These are phyloP conservation scores for Aspergillus awamori DNA, from an alignment of 2,329 filamentous ascomycete species.

Conservation along the genomic window DNA sequence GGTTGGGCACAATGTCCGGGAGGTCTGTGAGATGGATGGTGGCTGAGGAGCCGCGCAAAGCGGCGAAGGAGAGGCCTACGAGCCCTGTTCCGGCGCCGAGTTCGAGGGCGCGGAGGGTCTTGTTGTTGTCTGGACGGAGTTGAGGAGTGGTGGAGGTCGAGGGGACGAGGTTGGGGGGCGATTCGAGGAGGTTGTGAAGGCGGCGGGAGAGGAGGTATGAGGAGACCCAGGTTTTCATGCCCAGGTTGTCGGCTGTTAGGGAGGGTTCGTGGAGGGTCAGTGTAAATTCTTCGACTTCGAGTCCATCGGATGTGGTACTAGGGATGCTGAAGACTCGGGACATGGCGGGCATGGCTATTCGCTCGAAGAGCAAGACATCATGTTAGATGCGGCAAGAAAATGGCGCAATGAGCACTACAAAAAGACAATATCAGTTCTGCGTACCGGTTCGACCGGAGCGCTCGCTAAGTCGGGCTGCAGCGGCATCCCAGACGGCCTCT, in stretches of 20 bases:
- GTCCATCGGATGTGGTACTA: slow-evolving; percentile 26
- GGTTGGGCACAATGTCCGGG: slow-evolving; percentile 78
- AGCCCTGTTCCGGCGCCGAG: slow-evolving; percentile 89
- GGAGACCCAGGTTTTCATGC: slow-evolving; percentile 94
- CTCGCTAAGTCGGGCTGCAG: slow-evolving; percentile 79
- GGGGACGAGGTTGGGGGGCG: slow-evolving; percentile 36
- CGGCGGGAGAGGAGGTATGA: slow-evolving; percentile 81
- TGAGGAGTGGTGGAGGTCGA: slow-evolving; percentile 25
- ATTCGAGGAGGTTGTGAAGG: slow-evolving; percentile 53
- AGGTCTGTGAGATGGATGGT: slow-evolving; percentile 79
- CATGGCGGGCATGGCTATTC: slow-evolving; percentile 63
- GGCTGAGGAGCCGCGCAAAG: slow-evolving; percentile 59
- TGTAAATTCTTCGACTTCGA: slow-evolving; percentile 53
- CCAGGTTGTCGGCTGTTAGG: slow-evolving; percentile 82
- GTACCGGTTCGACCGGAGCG: slow-evolving; percentile 75
- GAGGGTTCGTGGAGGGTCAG: slow-evolving; percentile 82
- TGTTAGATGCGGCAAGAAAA: neutral
- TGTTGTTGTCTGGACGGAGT: slow-evolving; percentile 24
- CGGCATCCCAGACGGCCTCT: slow-evolving; percentile 68
- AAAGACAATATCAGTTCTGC: slow-evolving; percentile 14
- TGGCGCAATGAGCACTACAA: neutral
- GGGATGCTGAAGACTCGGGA: slow-evolving; percentile 64
- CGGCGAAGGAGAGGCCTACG: slow-evolving; percentile 82
- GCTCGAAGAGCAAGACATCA: slow-evolving; percentile 3
- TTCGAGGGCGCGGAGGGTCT: slow-evolving; percentile 62